Conservation (phyloP, 495 filamentous ascomycete genomes). For the Aspergillus panamensis region DNA sequence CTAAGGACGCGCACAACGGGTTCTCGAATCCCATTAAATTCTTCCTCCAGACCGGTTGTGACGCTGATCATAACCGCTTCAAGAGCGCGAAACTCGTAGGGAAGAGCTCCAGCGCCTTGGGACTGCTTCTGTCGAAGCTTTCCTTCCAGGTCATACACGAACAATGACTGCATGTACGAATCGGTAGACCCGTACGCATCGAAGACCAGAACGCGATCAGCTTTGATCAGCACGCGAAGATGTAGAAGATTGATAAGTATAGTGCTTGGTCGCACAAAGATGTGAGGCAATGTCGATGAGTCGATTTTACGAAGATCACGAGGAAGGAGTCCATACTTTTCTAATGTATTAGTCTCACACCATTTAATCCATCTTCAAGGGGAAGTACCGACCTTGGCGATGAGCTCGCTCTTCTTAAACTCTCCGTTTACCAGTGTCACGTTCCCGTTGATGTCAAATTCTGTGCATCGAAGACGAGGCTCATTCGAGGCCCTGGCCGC, state of each 20-base stretch:
- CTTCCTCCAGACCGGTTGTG: slow-evolving; percentile 81
- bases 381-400: slow-evolving; percentile 71
- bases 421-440: slow-evolving; percentile 94
- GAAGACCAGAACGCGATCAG: slow-evolving; percentile 89
- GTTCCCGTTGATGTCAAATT: slow-evolving; percentile 90
- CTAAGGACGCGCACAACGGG: slow-evolving; percentile 84
- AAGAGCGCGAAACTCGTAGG: slow-evolving; percentile 62
- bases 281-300: slow-evolving; percentile 95
- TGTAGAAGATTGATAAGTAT: slow-evolving; percentile 95
- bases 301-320: slow-evolving; percentile 97
- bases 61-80: slow-evolving; percentile 59
- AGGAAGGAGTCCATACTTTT: slow-evolving; percentile 87
- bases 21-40: slow-evolving; percentile 88
- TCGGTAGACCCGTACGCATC: slow-evolving; percentile 94
- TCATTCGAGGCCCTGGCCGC: slow-evolving; percentile 73
- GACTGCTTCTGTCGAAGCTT: slow-evolving; percentile 57
- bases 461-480: slow-evolving; percentile 82
- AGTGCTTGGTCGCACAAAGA: slow-evolving; percentile 88
- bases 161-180: slow-evolving; percentile 90
- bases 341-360: background rate
- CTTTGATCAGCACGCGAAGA: slow-evolving; percentile 88
- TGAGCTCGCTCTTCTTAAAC: slow-evolving; percentile 94
- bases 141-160: slow-evolving; percentile 85
- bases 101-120: slow-evolving; percentile 48
- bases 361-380: background rate